These are phyloP conservation scores for Ustilago bromivora DNA, from an alignment of 1,284 basidiomycete genomes.

Conservation along the genomic window DNA sequence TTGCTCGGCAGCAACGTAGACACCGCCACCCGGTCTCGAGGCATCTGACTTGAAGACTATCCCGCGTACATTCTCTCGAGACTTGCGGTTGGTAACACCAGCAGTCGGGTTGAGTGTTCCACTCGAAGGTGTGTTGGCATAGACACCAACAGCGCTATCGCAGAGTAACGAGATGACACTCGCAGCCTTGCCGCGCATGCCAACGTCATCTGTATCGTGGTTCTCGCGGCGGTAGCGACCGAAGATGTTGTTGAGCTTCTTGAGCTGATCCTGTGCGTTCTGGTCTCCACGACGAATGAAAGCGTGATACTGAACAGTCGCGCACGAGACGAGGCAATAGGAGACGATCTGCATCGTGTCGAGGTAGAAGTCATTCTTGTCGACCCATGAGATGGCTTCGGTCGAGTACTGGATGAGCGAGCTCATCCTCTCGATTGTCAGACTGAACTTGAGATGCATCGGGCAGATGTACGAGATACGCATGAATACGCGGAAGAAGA, in stretches of 20 bases:
- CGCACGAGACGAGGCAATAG: conserved; percentile 65
- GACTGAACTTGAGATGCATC: conserved; percentile 61
- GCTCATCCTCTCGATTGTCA: conserved; percentile 66
- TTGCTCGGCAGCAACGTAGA: conserved; percentile 77
- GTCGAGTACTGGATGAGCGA: conserved; percentile 54
- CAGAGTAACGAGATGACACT: conserved; percentile 92
- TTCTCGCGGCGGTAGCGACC: conserved; percentile 54
- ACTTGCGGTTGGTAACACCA: conserved; percentile 70
- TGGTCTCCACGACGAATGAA: conserved; percentile 60
- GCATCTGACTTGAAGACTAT: conserved; percentile 76
- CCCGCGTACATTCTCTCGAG: conserved; percentile 71
- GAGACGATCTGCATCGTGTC: conserved; percentile 63
- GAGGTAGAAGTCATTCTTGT: conserved; percentile 61
- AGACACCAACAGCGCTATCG: conserved; percentile 73
- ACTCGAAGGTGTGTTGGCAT: conserved; percentile 58
- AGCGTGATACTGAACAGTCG: conserved; percentile 64
- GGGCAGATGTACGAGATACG: conserved; percentile 67
- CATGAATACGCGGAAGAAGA: conserved; percentile 67
- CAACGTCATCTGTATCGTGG: conserved; percentile 73
- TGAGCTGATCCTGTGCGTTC: conserved; percentile 47
- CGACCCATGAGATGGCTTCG: conserved; percentile 62
- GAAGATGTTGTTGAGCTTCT: conserved; percentile 48
- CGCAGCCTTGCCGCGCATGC: conserved; percentile 83
- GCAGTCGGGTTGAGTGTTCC: conserved; percentile 71
- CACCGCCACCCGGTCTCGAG: conserved; percentile 81